Conservation (phyloP, 2,329 filamentous ascomycete genomes). For the Ilyonectria robusta region DNA sequence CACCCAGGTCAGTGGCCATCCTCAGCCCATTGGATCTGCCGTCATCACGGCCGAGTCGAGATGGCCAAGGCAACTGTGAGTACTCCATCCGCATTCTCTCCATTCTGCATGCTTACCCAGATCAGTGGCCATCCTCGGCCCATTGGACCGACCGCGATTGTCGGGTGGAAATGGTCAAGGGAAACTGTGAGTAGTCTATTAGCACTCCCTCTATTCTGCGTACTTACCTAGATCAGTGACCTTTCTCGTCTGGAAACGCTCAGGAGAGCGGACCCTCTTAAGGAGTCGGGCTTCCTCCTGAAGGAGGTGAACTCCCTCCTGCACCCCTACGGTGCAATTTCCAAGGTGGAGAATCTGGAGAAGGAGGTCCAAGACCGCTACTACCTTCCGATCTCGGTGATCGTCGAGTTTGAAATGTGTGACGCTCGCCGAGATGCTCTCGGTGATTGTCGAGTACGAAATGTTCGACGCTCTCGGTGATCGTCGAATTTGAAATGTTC, state of each 20-base stretch:
- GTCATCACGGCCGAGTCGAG: conserved; percentile 70
- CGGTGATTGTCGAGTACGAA: too few species aligned
- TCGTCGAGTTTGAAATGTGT: too few species aligned
- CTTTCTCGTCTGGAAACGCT: conserved; percentile 61
- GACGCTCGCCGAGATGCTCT: too few species aligned
- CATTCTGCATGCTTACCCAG: too few species aligned
- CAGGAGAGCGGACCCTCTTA: conserved; percentile 54
- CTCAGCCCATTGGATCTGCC: conserved; percentile 54
- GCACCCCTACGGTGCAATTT: conserved; percentile 60
- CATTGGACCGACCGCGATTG: conserved; percentile 64
- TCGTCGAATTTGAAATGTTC: conserved; percentile 53
- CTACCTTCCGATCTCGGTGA: conserved; percentile 55
- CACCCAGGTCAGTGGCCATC: too few species aligned
- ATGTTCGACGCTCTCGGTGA: too few species aligned
- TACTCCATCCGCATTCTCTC: conserved; percentile 18
- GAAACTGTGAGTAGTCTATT: conserved; percentile 63
- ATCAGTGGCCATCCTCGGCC: too few species aligned
- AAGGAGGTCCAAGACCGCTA: conserved; percentile 51
- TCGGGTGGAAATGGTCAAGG: conserved; percentile 72
- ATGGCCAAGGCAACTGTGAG: conserved; percentile 71
- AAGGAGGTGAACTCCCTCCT: conserved; percentile 63
- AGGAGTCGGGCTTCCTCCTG: conserved; percentile 52
- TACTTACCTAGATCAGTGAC: conserved; percentile 57
- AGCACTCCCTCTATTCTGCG: neutral
- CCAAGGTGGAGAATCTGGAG: conserved; percentile 55